These are phyloP conservation scores for Crucibulum laeve DNA, from an alignment of 768 basidiomycete genomes.

Conservation along the genomic window DNA sequence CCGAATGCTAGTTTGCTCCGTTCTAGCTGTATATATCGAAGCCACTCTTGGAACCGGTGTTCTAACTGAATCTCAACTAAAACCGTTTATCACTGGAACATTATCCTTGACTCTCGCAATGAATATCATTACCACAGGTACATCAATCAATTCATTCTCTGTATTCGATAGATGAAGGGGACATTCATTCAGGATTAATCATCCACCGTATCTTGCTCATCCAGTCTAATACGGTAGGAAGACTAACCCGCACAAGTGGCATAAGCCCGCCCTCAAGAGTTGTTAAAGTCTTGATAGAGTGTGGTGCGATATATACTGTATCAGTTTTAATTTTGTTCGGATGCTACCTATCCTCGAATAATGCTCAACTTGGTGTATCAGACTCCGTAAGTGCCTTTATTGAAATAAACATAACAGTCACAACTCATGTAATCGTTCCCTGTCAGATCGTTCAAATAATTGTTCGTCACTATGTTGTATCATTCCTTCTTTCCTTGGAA, in stretches of 20 bases:
- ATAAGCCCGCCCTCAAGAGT: neutral
- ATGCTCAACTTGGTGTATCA: conserved; percentile 6
- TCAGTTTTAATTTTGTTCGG: conserved; percentile 2
- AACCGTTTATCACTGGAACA: conserved; percentile 15
- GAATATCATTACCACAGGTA: conserved; percentile 17
- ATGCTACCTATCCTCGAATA: conserved; percentile 3
- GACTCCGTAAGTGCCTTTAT: conserved; percentile 9
- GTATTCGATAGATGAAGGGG: neutral
- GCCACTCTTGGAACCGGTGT: conserved; percentile 11
- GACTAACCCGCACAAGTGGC: neutral
- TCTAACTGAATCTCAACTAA: conserved; percentile 8
- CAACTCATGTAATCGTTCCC: conserved; percentile 13
- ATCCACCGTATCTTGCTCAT: conserved; percentile 2
- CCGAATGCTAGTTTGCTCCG: conserved; percentile 10
- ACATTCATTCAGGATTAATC: neutral
- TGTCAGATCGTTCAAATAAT: conserved; percentile 19
- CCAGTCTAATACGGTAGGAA: neutral
- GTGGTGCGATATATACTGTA: conserved; percentile 10
- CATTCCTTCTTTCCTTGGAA: neutral
- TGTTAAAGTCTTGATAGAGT: conserved; percentile 13
- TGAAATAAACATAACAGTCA: no score
- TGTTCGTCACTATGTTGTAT: conserved; percentile 4
- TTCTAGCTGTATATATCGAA: conserved; percentile 11
- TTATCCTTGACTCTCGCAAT: conserved; percentile 14
- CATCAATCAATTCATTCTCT: neutral